phyloP scores from a whole-genome alignment of 2,329 filamentous ascomycete genomes.

The Raffaelea albimanens region DNA sequence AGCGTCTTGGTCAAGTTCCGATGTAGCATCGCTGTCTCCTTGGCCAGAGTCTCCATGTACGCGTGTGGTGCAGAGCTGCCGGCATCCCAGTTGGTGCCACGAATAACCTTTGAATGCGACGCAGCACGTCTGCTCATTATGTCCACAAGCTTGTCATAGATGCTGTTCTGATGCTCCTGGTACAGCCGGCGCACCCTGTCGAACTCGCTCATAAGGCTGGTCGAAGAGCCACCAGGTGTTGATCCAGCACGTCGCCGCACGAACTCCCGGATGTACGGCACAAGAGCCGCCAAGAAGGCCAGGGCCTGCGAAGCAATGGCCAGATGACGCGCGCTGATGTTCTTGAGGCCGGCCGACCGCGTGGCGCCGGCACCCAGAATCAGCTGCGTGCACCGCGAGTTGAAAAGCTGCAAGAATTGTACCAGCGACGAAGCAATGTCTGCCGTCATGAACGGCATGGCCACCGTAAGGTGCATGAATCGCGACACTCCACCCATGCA shows the following conservation, averaged over 20 bases:
- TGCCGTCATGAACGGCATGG: conserved; percentile 79
- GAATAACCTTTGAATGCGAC: conserved; percentile 66
- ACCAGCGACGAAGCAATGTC: conserved; percentile 74
- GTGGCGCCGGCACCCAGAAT: conserved; percentile 93
- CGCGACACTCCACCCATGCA: conserved; percentile 74
- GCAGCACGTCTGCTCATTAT: conserved; percentile 77
- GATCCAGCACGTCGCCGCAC: conserved; percentile 63
- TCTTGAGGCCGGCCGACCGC: conserved; percentile 78
- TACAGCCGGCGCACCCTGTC: conserved; percentile 76
- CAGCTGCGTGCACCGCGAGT: conserved; percentile 90
- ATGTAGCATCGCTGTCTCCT: conserved; percentile 77
- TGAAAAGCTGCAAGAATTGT: conserved; percentile 86
- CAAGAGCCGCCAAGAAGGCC: conserved; percentile 75
- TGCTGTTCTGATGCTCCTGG: conserved; percentile 83
- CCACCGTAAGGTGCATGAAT: conserved; percentile 73
- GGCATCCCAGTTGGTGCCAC: conserved; percentile 63
- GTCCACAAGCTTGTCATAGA: conserved; percentile 86
- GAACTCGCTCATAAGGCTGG: conserved; percentile 67
- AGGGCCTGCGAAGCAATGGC: conserved; percentile 85
- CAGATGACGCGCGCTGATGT: conserved; percentile 92
- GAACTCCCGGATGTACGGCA: conserved; percentile 87
- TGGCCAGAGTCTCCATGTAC: conserved; percentile 81
- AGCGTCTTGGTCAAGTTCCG: conserved; percentile 76
- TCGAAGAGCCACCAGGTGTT: conserved; percentile 29
- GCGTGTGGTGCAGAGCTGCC: conserved; percentile 38